Conservation (phyloP, 2,329 filamentous ascomycete genomes). For the Colletotrichum destructivum region DNA sequence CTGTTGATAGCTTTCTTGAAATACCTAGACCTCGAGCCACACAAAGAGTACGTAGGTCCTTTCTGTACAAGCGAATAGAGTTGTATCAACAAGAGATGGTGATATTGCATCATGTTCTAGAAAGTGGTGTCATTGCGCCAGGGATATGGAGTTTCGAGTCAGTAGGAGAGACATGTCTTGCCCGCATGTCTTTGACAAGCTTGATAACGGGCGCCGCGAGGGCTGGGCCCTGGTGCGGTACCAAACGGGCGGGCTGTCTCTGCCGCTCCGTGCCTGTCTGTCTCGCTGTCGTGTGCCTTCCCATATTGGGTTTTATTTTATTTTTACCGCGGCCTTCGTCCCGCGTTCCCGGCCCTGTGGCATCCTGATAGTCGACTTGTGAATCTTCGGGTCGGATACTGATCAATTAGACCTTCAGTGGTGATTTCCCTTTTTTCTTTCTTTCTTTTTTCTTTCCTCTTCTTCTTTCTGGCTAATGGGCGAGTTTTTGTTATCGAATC, state of each 20-base stretch:
- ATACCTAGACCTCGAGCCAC: not conserved
- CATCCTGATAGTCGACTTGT: not conserved
- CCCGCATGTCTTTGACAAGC: slow-evolving; percentile 1
- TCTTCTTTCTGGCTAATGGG: too few relatives aligned
- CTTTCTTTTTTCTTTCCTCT: too few relatives aligned
- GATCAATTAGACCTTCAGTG: too few relatives aligned
- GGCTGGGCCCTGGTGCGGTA: not conserved
- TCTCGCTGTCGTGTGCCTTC: slow-evolving; percentile 1
- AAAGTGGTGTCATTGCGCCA: not conserved
- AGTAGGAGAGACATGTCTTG: slow-evolving; percentile 1
- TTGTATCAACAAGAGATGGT: not conserved
- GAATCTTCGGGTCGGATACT: too few relatives aligned
- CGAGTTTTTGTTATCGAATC: too few relatives aligned
- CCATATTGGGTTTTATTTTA: not conserved
- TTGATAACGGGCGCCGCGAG: not conserved
- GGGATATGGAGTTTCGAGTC: not conserved
- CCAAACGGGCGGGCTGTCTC: not conserved
- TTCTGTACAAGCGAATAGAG: not conserved
- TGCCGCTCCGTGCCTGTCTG: not conserved
- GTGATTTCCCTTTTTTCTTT: too few relatives aligned
- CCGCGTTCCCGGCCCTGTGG: not conserved
- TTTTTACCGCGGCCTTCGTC: not conserved
- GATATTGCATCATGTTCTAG: not conserved
- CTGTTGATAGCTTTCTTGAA: not conserved
- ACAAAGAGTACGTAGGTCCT: too few relatives aligned